phyloP scores from a whole-genome alignment of 2,329 filamentous ascomycete genomes.

The Aspergillus brunneoviolaceus region DNA sequence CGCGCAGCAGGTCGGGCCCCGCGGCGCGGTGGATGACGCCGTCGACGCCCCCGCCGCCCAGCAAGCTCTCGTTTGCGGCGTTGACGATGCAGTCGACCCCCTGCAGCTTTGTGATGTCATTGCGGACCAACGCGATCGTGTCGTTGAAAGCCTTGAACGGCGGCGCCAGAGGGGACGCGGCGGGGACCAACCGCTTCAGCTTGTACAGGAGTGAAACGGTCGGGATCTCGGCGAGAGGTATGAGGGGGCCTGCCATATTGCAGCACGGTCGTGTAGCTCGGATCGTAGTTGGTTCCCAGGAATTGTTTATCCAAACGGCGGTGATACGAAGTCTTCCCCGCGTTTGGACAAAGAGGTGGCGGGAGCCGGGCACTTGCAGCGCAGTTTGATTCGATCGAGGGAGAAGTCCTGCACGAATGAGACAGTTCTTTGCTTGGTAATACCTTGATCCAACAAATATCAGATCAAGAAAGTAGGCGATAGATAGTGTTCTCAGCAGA shows the following conservation, averaged over 20 bases:
- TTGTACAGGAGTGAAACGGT: slow-evolving; percentile 64
- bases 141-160: slow-evolving; percentile 52
- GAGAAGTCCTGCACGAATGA: background rate
- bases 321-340: background rate
- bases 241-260: slow-evolving; percentile 22
- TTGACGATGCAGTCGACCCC: slow-evolving; percentile 82
- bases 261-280: no score
- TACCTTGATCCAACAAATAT: background rate
- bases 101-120: slow-evolving; percentile 77
- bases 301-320: background rate
- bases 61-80: slow-evolving; percentile 75
- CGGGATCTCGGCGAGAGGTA: slow-evolving; percentile 38
- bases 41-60: slow-evolving; percentile 88
- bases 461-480: background rate
- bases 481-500: background rate
- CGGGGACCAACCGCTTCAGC: slow-evolving; percentile 48
- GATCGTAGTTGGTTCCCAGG: background rate
- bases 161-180: slow-evolving; percentile 28
- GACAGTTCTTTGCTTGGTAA: background rate
- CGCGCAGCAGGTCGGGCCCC: slow-evolving; percentile 64
- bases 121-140: slow-evolving; percentile 65
- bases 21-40: slow-evolving; percentile 84
- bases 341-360: background rate
- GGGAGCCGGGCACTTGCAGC: background rate
- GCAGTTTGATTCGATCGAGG: background rate